These are phyloP conservation scores for Nicotiana obtusifolia DNA, from an alignment of 257 asterid genomes.

Conservation along the genomic window DNA sequence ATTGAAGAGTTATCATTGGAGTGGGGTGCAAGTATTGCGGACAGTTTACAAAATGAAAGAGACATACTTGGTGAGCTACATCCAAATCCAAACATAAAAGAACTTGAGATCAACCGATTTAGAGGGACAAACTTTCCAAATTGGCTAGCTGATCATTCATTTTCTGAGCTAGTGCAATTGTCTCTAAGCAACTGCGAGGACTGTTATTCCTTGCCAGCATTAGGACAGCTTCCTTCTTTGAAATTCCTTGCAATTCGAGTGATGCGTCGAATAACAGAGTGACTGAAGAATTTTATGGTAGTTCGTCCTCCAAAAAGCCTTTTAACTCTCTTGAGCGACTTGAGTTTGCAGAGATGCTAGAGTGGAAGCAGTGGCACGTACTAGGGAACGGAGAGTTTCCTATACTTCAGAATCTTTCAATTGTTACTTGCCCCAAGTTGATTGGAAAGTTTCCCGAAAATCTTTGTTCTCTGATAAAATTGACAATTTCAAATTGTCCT, in stretches of 20 bases:
- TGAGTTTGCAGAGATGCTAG: not conserved
- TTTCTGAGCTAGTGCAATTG: not conserved
- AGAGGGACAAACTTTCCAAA: not conserved
- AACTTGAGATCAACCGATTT: not conserved
- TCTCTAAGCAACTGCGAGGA: not conserved
- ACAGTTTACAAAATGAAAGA: not conserved
- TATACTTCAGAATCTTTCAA: not conserved
- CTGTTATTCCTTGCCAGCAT: slow-evolving; percentile 8
- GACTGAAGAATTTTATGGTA: not conserved
- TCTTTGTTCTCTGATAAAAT: not conserved
- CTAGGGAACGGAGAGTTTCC: not conserved
- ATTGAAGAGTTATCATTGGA: not conserved
- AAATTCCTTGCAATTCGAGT: not conserved
- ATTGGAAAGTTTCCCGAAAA: not conserved
- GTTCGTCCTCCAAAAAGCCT: not conserved
- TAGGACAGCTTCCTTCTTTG: not conserved
- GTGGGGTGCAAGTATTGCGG: not conserved
- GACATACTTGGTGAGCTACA: slow-evolving; percentile 2
- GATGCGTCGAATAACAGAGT: not conserved
- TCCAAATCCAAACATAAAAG: not conserved
- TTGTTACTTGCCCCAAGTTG: not conserved
- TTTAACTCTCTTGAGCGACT: not conserved
- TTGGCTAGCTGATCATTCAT: not conserved
- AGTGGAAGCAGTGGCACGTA: not conserved
- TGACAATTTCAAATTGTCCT: not conserved